These are phyloP conservation scores for Lasiosphaeria ovina DNA, from an alignment of 495 filamentous ascomycete genomes.

Conservation along the genomic window DNA sequence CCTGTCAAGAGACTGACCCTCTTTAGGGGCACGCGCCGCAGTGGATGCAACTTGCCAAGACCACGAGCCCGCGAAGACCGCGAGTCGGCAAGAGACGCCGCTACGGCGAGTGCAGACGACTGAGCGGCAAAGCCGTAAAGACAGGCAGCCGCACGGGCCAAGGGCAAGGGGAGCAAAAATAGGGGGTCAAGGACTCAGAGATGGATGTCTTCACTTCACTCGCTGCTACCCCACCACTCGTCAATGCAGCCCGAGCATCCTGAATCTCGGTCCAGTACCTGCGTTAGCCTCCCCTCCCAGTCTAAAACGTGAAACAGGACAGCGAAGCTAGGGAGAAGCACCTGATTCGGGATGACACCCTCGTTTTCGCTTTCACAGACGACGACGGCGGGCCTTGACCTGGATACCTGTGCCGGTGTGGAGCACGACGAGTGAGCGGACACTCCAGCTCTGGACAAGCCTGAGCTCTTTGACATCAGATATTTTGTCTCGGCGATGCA, in stretches of 20 bases:
- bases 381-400: background rate
- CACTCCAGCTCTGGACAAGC: too few relatives aligned
- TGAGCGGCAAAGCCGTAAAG: background rate
- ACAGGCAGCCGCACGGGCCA: background rate
- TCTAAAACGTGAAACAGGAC: background rate
- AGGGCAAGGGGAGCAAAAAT: constrained; percentile 1
- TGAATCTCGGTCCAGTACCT: constrained; percentile 2
- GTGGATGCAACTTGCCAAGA: background rate
- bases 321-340: background rate
- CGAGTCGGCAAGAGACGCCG: background rate
- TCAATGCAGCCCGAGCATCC: background rate
- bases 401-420: too few relatives aligned
- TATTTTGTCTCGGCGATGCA: too few relatives aligned
- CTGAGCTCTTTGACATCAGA: too few relatives aligned
- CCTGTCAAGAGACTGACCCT: background rate
- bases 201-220: background rate
- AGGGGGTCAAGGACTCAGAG: background rate
- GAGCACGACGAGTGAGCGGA: too few relatives aligned
- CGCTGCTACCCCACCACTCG: background rate
- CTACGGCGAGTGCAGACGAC: background rate
- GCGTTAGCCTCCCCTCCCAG: background rate
- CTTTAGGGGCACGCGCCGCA: background rate
- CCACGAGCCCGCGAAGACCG: too few relatives aligned
- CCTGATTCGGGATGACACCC: background rate
- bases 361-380: background rate